Evolutionary conservation across 148 eudicot genomes (phyloP), one percentile per base, ranked within the genome.

Genomic region (Rhododendron mucronatum): DNA sequence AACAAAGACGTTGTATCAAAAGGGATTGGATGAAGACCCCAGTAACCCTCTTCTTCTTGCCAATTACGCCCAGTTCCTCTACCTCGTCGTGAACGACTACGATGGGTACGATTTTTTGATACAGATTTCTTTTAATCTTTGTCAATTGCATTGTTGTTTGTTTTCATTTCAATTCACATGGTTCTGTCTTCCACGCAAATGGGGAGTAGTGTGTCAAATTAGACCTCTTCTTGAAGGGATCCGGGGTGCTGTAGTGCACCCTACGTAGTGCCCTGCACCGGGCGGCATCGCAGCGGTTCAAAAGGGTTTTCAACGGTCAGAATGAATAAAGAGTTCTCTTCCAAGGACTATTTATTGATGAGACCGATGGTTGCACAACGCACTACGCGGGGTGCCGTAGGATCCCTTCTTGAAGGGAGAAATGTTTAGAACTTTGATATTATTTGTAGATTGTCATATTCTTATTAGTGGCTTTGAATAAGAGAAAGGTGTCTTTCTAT

Each of bases 11-110:
- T 20, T 85, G 13, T 97, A 97, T 63, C 92, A 88, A 82, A 86
- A 63, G 80, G 93, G 89, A 16, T 80, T 97, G 74, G 89, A 87
- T 16, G 89, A 90, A 23, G 98, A 97, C 75, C 98, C 98, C 30
- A 74, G 81, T 12, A 95, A 92, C 61, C 88, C 94, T 20, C 89
- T 97, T 35, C 90, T 97, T 41, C 93, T 95, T 21, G 92, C 95
- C 18, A 97, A 97, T 81, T 97, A 89, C 71, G 99, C 99, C 50
- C 98, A 97, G 85, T 97, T 97, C 69, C 94, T 97, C 84, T 95
- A 91, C 93, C 88, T 94, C 28, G 95, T 95, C 15, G 92, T 86
- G 39, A 95, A 84, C 12, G 99, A 95, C 84, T 92, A 69, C 53
- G 93, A 95, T 91, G 94, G 98, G 99, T 97, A 94, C 61, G 59